These are phyloP conservation scores for Lotus japonicus DNA, from an alignment of 306 rosid species.

Conservation along the genomic window DNA sequence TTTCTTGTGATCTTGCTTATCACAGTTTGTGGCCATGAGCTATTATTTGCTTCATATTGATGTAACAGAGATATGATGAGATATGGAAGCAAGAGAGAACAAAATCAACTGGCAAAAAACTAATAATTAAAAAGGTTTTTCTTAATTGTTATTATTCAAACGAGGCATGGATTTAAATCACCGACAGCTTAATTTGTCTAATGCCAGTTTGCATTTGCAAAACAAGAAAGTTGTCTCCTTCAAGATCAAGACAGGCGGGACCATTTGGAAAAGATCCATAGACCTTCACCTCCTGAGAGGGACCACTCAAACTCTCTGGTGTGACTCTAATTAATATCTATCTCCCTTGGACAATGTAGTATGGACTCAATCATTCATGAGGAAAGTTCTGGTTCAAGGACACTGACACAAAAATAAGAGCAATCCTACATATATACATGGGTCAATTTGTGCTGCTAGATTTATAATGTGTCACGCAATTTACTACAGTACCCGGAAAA, in stretches of 20 bases:
- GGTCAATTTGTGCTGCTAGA: neutral
- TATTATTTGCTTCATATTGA: neutral
- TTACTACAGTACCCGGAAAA: neutral
- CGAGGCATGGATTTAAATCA: neutral
- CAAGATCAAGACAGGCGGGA: conserved; percentile 13
- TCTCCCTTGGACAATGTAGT: neutral
- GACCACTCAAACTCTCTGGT: neutral
- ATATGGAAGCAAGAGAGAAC: neutral
- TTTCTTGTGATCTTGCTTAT: neutral
- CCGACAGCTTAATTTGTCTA: conserved; percentile 1
- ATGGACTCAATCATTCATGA: neutral
- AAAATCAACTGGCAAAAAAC: neutral
- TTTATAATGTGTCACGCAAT: neutral
- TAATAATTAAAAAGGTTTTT: neutral
- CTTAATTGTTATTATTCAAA: neutral
- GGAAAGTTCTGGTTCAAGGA: neutral
- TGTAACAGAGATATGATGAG: conserved; percentile 2
- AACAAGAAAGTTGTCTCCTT: neutral
- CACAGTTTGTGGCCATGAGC: neutral
- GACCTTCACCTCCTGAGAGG: neutral
- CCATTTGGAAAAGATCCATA: conserved; percentile 15
- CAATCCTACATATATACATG: neutral
- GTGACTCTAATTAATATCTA: neutral
- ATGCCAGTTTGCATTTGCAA: neutral
- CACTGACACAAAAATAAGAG: neutral